A percentile compares a stretch with the other conserved stretches of the same genome.
Conservation (phyloP, 2,329 filamentous ascomycete genomes). For the Chalaropsis thielavioides region DNA sequence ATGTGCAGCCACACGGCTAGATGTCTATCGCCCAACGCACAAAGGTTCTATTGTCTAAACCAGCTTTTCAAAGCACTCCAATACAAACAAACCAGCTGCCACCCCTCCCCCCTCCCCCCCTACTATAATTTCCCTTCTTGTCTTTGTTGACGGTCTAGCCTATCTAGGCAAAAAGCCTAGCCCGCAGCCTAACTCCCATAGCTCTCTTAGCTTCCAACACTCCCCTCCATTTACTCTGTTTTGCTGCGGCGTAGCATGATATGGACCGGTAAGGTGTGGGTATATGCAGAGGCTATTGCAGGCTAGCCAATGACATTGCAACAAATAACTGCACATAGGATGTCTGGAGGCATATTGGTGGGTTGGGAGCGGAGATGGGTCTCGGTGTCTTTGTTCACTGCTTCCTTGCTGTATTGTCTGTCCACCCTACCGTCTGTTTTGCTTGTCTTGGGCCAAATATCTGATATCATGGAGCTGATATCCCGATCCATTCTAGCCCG, state of each 20-base stretch:
- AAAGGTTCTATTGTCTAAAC: not conserved
- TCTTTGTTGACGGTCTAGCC: not conserved
- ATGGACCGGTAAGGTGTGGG: not conserved
- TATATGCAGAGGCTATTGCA: not conserved
- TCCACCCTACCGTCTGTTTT: not conserved
- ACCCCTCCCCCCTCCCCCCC: not conserved
- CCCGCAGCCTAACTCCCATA: no score
- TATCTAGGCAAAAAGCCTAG: not conserved
- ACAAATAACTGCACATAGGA: not conserved
- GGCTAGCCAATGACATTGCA: not conserved
- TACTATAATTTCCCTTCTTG: not conserved
- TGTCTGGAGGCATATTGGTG: not conserved
- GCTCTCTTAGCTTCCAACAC: not conserved
- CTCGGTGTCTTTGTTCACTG: not conserved
- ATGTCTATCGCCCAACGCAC: not conserved
- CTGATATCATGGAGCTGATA: not conserved
- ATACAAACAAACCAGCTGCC: not conserved
- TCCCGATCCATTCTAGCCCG: not conserved
- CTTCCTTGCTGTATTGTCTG: not conserved
- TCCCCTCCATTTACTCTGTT: not conserved
- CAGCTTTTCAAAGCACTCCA: not conserved
- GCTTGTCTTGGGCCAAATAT: not conserved
- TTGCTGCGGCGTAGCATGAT: not conserved
- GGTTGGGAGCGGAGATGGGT: not conserved
- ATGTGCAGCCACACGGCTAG: not conserved